phyloP scores from a whole-genome alignment of 306 rosid genomes.

The Boehmeria nivea region DNA sequence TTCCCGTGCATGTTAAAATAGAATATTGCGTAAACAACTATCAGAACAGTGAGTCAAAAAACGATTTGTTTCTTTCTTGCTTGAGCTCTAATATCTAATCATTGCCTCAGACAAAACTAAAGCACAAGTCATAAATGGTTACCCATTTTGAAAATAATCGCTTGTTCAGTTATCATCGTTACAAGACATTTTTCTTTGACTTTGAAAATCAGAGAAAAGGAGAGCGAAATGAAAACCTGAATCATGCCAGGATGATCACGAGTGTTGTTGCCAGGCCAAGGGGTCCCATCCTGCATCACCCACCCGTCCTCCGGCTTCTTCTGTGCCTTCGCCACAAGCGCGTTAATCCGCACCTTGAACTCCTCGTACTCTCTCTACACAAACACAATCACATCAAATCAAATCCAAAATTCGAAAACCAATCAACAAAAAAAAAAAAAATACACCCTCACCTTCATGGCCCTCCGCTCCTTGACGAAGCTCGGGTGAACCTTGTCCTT shows the following conservation, averaged over 20 bases:
- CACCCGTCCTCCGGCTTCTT: slow-evolving; percentile 97
- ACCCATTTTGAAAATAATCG: no score
- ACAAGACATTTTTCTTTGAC: no score
- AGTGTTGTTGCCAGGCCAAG: slow-evolving; percentile 90
- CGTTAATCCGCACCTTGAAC: slow-evolving; percentile 81
- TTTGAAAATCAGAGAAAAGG: background rate
- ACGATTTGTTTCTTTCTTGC: no score
- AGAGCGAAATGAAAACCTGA: slow-evolving; percentile 46
- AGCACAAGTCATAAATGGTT: background rate
- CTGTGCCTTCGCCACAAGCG: slow-evolving; percentile 73
- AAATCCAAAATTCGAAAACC: background rate
- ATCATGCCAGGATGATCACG: slow-evolving; percentile 98
- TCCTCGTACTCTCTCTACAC: slow-evolving; percentile 95
- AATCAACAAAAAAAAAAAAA: background rate
- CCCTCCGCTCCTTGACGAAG: slow-evolving; percentile 87
- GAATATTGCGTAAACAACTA: no score
- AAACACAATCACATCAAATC: slow-evolving; percentile 3
- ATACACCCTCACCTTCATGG: slow-evolving; percentile 63
- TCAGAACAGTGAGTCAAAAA: no score
- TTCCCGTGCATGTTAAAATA: no score
- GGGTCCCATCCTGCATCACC: slow-evolving; percentile 94
- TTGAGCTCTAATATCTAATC: background rate
- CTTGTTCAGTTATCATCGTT: no score
- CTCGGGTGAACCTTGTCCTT: slow-evolving; percentile 79
- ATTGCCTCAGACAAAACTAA: background rate